phyloP scores from a whole-genome alignment of 2,329 filamentous ascomycete genomes.

The Acarospora socialis region DNA sequence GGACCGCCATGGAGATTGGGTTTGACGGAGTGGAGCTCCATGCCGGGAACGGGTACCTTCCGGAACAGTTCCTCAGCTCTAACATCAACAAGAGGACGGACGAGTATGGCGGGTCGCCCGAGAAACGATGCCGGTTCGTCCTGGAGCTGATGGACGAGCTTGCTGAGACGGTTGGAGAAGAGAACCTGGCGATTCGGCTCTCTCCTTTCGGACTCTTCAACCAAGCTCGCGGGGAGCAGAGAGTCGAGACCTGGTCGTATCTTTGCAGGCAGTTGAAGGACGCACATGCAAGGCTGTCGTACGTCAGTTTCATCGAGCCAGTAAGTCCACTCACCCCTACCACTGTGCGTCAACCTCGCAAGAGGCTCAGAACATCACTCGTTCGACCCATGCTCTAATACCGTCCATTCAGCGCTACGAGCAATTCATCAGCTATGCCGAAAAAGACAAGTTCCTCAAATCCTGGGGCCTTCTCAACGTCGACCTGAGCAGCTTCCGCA shows the following conservation, averaged over 20 bases:
- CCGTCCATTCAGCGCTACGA: constrained; percentile 32
- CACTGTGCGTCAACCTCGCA: too few species aligned
- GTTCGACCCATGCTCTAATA: too few species aligned
- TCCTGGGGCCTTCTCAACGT: constrained; percentile 34
- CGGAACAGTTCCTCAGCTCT: constrained; percentile 39
- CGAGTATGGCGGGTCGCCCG: constrained; percentile 35
- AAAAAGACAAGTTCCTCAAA: constrained; percentile 36
- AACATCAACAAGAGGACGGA: constrained; percentile 37
- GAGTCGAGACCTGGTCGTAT: constrained; percentile 39
- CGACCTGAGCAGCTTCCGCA: constrained; percentile 33
- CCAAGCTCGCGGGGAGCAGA: constrained; percentile 35
- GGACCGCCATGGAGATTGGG: constrained; percentile 40
- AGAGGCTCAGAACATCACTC: too few species aligned
- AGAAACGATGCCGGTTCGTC: constrained; percentile 41
- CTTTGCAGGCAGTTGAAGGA: constrained; percentile 36
- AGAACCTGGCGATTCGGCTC: constrained; percentile 33
- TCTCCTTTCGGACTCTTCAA: constrained; percentile 39
- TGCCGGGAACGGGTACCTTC: constrained; percentile 36
- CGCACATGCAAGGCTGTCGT: constrained; percentile 31
- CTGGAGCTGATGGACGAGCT: constrained; percentile 39
- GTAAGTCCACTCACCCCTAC: too few species aligned
- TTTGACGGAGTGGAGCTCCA: constrained; percentile 41
- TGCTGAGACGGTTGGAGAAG: constrained; percentile 30
- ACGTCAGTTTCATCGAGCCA: constrained; percentile 43
- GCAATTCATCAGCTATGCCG: constrained; percentile 34